Evolutionary conservation across 1,139 yeast genomes (phyloP).

Genomic region (Williopsis jadinii): DNA sequence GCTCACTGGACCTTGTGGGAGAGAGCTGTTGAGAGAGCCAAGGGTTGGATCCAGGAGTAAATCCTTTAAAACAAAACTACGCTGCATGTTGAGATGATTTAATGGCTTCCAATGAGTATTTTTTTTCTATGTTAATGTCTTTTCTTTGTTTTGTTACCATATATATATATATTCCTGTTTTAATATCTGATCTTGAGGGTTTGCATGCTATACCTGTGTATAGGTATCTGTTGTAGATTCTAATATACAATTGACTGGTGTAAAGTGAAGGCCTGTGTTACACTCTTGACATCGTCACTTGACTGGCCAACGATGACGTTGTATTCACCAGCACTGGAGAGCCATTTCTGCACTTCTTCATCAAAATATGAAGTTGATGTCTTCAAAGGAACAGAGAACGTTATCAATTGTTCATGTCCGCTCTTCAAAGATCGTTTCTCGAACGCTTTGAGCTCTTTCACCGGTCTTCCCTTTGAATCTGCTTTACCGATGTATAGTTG

Average conservation of each 20-base stretch:
- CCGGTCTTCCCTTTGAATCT: slow-evolving; percentile 36
- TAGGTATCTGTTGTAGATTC: too few relatives aligned
- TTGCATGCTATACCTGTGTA: too few relatives aligned
- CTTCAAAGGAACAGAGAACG: slow-evolving; percentile 30
- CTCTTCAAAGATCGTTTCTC: slow-evolving; percentile 36
- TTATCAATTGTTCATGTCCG: slow-evolving; percentile 31
- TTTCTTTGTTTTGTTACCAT: neutral
- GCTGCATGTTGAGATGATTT: slow-evolving; percentile 1
- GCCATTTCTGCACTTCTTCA: slow-evolving; percentile 39
- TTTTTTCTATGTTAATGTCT: neutral
- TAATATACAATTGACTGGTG: too few relatives aligned
- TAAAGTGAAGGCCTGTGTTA: neutral
- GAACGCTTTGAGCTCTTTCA: slow-evolving; percentile 48
- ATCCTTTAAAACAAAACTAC: neutral
- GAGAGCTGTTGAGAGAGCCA: slow-evolving; percentile 68
- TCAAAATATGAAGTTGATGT: slow-evolving; percentile 48
- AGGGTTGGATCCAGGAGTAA: slow-evolving; percentile 52
- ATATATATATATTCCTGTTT: too few relatives aligned
- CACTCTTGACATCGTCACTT: slow-evolving; percentile 13
- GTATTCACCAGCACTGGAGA: slow-evolving; percentile 39
- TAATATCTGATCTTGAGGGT: too few relatives aligned
- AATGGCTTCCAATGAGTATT: neutral
- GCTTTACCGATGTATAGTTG: slow-evolving; percentile 34
- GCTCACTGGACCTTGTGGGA: slow-evolving; percentile 74
- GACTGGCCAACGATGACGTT: slow-evolving; percentile 36